Conservation (phyloP, 2,329 filamentous ascomycete species). For the Zymoseptoria passerinii region DNA sequence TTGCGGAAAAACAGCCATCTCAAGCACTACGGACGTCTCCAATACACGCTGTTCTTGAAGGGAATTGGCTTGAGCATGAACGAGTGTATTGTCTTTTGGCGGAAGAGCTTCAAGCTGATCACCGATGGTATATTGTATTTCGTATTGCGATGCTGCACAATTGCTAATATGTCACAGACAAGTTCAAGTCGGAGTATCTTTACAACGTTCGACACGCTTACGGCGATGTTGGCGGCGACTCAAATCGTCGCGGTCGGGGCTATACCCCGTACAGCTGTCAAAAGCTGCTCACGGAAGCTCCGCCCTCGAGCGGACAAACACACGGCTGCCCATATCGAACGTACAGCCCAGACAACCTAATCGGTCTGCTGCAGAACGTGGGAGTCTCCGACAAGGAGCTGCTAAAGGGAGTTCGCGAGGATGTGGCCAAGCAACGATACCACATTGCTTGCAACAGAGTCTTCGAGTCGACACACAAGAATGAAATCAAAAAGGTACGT, state of each 20-base stretch:
- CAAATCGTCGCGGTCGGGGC: conserved; percentile 74
- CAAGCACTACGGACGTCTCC: conserved; percentile 85
- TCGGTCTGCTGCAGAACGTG: conserved; percentile 63
- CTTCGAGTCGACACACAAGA: conserved; percentile 78
- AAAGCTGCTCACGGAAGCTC: conserved; percentile 84
- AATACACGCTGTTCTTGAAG: conserved; percentile 95
- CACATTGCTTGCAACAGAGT: conserved; percentile 96
- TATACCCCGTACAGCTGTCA: conserved; percentile 92
- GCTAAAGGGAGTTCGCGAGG: conserved; percentile 73
- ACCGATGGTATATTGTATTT: conserved; percentile 49
- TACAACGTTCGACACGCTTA: conserved; percentile 96
- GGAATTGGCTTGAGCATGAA: conserved; percentile 88
- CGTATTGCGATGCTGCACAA: not conserved
- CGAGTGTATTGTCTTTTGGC: conserved; percentile 88
- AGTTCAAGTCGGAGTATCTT: conserved; percentile 93
- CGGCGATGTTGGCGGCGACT: conserved; percentile 89
- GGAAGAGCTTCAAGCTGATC: conserved; percentile 71
- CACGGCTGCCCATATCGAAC: conserved; percentile 97
- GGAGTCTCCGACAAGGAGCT: conserved; percentile 73
- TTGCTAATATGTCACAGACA: conserved; percentile 44
- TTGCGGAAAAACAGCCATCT: conserved; percentile 82
- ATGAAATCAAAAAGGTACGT: conserved; percentile 39
- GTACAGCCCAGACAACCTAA: conserved; percentile 80
- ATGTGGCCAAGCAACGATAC: conserved; percentile 79
- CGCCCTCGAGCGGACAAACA: conserved; percentile 71